Percentiles rank a stretch among this genome's conserved stretches.
Evolutionary conservation across 768 basidiomycete genomes (phyloP).

Genomic region (Mycena belliarum): DNA sequence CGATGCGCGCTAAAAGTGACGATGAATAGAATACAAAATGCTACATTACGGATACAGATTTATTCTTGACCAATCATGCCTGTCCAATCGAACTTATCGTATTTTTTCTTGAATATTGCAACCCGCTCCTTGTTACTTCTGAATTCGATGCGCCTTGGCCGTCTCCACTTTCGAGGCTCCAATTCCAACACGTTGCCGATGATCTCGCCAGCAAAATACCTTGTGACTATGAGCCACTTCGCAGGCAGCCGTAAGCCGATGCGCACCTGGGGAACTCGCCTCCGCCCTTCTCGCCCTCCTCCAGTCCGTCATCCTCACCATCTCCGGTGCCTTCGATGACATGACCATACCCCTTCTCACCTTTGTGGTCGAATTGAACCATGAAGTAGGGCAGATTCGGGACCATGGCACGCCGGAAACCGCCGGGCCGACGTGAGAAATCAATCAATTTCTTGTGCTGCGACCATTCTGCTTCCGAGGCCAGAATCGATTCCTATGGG

Average conservation of each 20-base stretch:
- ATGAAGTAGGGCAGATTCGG: conserved; percentile 98
- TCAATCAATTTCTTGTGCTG: conserved; percentile 97
- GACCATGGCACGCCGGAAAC: conserved; percentile 94
- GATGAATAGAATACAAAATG: not conserved
- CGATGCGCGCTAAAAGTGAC: not conserved
- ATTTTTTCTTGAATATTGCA: conserved; percentile 67
- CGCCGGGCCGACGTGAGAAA: conserved; percentile 86
- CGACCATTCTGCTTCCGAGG: conserved; percentile 96
- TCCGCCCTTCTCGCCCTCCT: conserved; percentile 88
- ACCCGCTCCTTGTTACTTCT: conserved; percentile 71
- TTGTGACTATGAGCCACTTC: conserved; percentile 30
- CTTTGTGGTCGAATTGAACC: conserved; percentile 98
- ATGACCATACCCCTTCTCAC: conserved; percentile 97
- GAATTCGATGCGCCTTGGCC: conserved; percentile 74
- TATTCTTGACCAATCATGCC: conserved; percentile 55
- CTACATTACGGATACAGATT: not conserved
- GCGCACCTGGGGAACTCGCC: conserved; percentile 86
- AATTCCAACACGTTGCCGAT: conserved; percentile 89
- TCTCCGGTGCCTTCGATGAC: conserved; percentile 91
- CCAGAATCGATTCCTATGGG: conserved; percentile 86
- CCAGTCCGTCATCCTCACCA: conserved; percentile 49
- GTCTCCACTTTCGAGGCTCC: conserved; percentile 83
- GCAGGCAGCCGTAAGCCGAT: not conserved
- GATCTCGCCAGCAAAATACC: conserved; percentile 94
- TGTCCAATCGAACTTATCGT: conserved; percentile 82